These are phyloP conservation scores for Acrocalymma vagum DNA, from an alignment of 2,329 filamentous ascomycete species.

Conservation along the genomic window DNA sequence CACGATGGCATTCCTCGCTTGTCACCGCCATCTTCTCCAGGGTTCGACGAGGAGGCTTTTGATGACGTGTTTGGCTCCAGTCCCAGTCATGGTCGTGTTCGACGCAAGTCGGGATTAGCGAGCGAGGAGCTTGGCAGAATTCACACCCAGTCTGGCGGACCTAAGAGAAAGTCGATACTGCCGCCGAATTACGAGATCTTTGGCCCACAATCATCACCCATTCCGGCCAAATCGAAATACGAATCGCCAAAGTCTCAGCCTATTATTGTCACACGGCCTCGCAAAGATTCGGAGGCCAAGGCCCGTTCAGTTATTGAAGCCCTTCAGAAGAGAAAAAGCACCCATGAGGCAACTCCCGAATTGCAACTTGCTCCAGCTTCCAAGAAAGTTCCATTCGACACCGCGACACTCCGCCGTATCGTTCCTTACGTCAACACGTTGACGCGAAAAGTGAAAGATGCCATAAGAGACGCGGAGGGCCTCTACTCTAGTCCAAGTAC, in stretches of 20 bases:
- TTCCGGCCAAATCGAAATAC: slow-evolving; percentile 33
- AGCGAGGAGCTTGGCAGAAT: slow-evolving; percentile 34
- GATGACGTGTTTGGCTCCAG: slow-evolving; percentile 58
- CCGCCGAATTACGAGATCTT: slow-evolving; percentile 47
- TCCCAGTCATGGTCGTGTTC: slow-evolving; percentile 36
- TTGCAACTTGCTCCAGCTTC: slow-evolving; percentile 38
- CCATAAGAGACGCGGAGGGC: slow-evolving; percentile 56
- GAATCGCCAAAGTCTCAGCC: slow-evolving; percentile 31
- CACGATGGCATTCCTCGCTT: slow-evolving; percentile 63
- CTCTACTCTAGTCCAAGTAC: slow-evolving; percentile 54
- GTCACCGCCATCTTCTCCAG: slow-evolving; percentile 64
- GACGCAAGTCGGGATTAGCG: slow-evolving; percentile 40
- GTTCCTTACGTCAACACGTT: slow-evolving; percentile 62
- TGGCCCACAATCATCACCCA: slow-evolving; percentile 41
- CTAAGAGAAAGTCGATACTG: slow-evolving; percentile 45
- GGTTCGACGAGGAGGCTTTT: slow-evolving; percentile 66
- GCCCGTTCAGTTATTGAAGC: slow-evolving; percentile 70
- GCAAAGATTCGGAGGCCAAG: slow-evolving; percentile 65
- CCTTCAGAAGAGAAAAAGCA: slow-evolving; percentile 60
- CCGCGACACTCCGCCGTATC: slow-evolving; percentile 69
- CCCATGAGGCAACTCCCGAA: slow-evolving; percentile 33
- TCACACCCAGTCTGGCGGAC: slow-evolving; percentile 26
- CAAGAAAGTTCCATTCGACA: slow-evolving; percentile 72
- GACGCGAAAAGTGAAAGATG: slow-evolving; percentile 58
- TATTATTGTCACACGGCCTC: slow-evolving; percentile 54